Evolutionary conservation across 306 rosid species (phyloP).

Genomic region (Gleditsia sinensis): DNA sequence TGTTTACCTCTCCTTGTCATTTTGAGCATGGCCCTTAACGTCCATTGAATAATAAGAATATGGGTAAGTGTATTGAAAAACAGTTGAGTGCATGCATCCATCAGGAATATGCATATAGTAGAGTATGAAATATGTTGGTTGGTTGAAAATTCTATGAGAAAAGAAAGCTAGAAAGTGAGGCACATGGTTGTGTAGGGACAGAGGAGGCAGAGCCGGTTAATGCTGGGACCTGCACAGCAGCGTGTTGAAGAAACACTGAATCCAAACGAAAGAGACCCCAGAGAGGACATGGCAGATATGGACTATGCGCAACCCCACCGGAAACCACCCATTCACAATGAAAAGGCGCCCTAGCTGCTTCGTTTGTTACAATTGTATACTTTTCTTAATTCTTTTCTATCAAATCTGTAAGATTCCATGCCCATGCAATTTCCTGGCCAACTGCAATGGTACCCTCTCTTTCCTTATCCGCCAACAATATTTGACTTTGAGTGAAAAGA

Average conservation of each 20-base stretch:
- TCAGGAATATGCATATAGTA: background rate
- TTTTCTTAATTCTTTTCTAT: slow-evolving; percentile 2
- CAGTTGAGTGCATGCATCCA: too few relatives aligned
- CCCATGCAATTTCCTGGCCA: slow-evolving; percentile 14
- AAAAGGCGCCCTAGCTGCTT: slow-evolving; percentile 49
- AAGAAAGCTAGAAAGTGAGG: slow-evolving; percentile 33
- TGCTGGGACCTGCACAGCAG: slow-evolving; percentile 44
- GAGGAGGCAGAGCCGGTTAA: slow-evolving; percentile 42
- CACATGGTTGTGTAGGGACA: slow-evolving; percentile 38
- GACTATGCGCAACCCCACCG: slow-evolving; percentile 74
- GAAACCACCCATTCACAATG: slow-evolving; percentile 92
- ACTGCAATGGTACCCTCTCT: slow-evolving; percentile 16
- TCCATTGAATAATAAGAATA: background rate
- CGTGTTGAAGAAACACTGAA: slow-evolving; percentile 45
- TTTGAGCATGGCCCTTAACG: background rate
- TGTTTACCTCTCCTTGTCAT: background rate
- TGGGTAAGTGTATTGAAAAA: too few relatives aligned
- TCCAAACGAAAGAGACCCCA: slow-evolving; percentile 40
- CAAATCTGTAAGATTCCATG: slow-evolving; percentile 10
- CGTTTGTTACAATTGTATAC: background rate
- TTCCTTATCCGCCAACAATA: background rate
- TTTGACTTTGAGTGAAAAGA: slow-evolving; percentile 14
- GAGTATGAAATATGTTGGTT: background rate
- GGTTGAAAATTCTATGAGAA: background rate
- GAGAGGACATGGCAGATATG: slow-evolving; percentile 66